Evolutionary conservation across 2,329 filamentous ascomycete genomes (phyloP).

Genomic region (Fusarium sambucinum): DNA sequence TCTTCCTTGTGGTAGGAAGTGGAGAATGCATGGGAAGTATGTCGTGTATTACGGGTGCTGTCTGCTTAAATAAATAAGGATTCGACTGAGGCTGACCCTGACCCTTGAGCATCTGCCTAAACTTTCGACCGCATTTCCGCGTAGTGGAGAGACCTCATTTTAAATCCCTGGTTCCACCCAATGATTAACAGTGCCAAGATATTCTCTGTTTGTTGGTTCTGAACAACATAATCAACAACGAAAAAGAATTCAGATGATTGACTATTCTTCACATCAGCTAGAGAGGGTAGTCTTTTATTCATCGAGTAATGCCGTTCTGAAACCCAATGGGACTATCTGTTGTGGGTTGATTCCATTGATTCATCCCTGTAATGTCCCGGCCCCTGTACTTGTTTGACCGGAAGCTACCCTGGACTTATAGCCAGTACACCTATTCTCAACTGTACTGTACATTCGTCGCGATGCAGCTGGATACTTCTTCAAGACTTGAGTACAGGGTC

Average conservation of each 20-base stretch:
- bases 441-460: too few relatives aligned
- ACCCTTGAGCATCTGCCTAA: not conserved
- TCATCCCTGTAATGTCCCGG: too few relatives aligned
- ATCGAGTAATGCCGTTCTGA: too few relatives aligned
- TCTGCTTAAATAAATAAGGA: not conserved
- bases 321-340: too few relatives aligned
- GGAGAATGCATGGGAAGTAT: rapidly evolving
- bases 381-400: too few relatives aligned
- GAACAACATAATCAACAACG: not conserved
- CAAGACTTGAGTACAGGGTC: too few relatives aligned
- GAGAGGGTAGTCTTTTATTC: too few relatives aligned
- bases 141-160: not conserved
- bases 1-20: rapidly evolving
- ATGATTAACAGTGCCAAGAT: not conserved
- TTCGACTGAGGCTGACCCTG: not conserved
- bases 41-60: not conserved
- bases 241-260: not conserved
- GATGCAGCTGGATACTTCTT: too few relatives aligned
- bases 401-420: too few relatives aligned
- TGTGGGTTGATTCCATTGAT: too few relatives aligned
- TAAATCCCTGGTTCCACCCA: not conserved
- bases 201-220: not conserved
- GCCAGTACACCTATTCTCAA: too few relatives aligned
- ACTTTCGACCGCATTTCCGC: not conserved
- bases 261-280: not conserved